These are phyloP conservation scores for Goffeauzyma gilvescens DNA, from an alignment of 768 basidiomycete genomes.

Conservation along the genomic window DNA sequence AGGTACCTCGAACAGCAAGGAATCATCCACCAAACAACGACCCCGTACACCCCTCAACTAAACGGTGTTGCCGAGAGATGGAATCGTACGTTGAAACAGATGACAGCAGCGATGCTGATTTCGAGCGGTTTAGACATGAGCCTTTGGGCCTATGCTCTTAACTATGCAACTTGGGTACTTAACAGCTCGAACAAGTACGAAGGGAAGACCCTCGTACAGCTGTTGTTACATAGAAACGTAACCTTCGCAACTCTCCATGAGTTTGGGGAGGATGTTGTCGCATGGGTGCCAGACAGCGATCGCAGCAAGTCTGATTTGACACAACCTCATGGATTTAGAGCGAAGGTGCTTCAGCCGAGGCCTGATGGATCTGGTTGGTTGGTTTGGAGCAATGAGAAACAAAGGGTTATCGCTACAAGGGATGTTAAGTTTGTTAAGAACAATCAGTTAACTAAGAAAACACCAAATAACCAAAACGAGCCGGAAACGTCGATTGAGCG, in stretches of 20 bases:
- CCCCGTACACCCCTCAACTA: slow-evolving; percentile 7
- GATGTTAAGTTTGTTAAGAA: too few species aligned
- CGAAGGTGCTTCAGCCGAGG: slow-evolving; percentile 1
- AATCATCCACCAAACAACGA: slow-evolving; percentile 4
- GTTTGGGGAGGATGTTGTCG: slow-evolving; percentile 10
- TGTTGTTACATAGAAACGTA: neutral
- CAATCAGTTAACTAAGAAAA: too few species aligned
- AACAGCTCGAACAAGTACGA: slow-evolving; percentile 1
- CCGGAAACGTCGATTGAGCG: too few species aligned
- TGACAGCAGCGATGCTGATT: slow-evolving; percentile 11
- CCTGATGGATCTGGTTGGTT: neutral
- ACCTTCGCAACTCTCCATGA: neutral
- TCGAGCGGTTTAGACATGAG: slow-evolving; percentile 1
- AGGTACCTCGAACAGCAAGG: slow-evolving; percentile 1
- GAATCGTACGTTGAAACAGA: slow-evolving; percentile 14
- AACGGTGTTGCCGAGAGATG: slow-evolving; percentile 11
- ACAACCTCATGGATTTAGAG: slow-evolving; percentile 1
- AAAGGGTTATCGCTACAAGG: neutral
- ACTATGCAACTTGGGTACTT: neutral
- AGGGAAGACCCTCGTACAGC: slow-evolving; percentile 1
- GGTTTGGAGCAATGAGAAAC: neutral
- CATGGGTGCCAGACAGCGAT: slow-evolving; percentile 4
- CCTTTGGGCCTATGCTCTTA: slow-evolving; percentile 8
- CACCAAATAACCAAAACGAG: too few species aligned
- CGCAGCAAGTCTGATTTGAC: slow-evolving; percentile 9